Conservation (phyloP, 495 filamentous ascomycete species). For the Hyaloscypha variabilis region DNA sequence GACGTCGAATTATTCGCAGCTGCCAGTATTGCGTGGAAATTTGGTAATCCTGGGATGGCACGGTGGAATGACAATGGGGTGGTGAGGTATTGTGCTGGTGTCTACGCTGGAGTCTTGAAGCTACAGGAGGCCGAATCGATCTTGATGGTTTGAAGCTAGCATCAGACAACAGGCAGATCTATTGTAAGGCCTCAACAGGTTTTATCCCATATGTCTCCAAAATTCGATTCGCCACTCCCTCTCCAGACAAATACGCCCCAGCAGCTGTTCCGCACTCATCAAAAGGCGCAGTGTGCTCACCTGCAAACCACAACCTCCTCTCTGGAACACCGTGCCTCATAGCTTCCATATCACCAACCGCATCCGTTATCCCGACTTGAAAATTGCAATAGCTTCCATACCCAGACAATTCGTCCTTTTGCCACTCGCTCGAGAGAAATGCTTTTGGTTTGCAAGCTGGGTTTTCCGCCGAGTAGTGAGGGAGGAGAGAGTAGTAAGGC, state of each 20-base stretch:
- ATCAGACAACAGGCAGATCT: background rate
- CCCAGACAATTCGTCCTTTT: slow-evolving; percentile 78
- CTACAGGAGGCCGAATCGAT: background rate
- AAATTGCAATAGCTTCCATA: slow-evolving; percentile 90
- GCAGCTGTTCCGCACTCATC: slow-evolving; percentile 85
- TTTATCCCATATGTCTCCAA: slow-evolving; percentile 11
- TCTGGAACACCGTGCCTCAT: slow-evolving; percentile 70
- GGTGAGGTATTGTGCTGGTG: slow-evolving; percentile 11
- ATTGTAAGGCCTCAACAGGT: background rate
- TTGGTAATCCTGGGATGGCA: slow-evolving; percentile 18
- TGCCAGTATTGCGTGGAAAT: slow-evolving; percentile 15
- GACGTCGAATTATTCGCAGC: slow-evolving; percentile 13
- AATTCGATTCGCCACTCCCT: slow-evolving; percentile 65
- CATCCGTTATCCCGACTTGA: slow-evolving; percentile 73
- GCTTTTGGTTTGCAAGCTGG: slow-evolving; percentile 63
- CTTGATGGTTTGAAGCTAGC: background rate
- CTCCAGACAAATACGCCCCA: slow-evolving; percentile 89
- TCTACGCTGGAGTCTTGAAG: background rate
- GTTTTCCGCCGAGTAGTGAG: slow-evolving; percentile 56
- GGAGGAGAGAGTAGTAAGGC: slow-evolving; percentile 79
- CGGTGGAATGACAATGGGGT: slow-evolving; percentile 11
- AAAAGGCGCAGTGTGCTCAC: slow-evolving; percentile 91
- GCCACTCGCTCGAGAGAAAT: slow-evolving; percentile 76
- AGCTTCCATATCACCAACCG: slow-evolving; percentile 68
- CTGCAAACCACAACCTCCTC: slow-evolving; percentile 85